Evolutionary conservation across 1,284 basidiomycete species (phyloP).

Genomic region (Cutaneotrichosporon cutaneum): DNA sequence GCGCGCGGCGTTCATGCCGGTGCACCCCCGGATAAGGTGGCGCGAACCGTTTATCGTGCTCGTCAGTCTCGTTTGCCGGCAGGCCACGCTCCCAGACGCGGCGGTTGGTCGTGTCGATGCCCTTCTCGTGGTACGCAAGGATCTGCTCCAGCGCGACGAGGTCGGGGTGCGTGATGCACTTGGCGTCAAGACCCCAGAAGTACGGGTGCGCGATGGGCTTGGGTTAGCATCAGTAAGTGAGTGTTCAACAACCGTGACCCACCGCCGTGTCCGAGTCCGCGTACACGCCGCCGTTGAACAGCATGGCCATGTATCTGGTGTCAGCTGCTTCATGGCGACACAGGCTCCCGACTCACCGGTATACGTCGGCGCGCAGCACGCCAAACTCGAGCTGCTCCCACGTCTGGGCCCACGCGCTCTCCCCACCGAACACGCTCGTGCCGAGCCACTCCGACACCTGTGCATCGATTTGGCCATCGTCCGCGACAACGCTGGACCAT

Average conservation of each 20-base stretch:
- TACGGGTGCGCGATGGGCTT: constrained; percentile 42
- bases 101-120: constrained; percentile 15
- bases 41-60: neutral
- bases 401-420: constrained; percentile 19
- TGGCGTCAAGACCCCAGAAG: constrained; percentile 35
- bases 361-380: constrained; percentile 35
- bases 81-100: constrained; percentile 20
- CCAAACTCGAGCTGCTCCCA: constrained; percentile 36
- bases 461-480: constrained; percentile 30
- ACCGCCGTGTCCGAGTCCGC: constrained; percentile 43
- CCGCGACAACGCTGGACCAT: constrained; percentile 32
- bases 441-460: constrained; percentile 34
- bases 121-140: constrained; percentile 15
- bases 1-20: constrained; percentile 1
- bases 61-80: neutral
- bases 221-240: neutral
- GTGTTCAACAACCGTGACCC: constrained; percentile 4
- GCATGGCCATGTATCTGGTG: constrained; percentile 34
- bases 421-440: constrained; percentile 18
- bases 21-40: constrained; percentile 1
- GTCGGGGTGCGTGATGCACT: constrained; percentile 27
- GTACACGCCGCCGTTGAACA: constrained; percentile 42
- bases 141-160: constrained; percentile 24
- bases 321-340: constrained; percentile 11
- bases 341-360: constrained; percentile 26